Percentiles rank a stretch among this genome's conserved stretches.
These are phyloP conservation scores for Chiua virens DNA, from an alignment of 768 basidiomycete species.

Conservation along the genomic window DNA sequence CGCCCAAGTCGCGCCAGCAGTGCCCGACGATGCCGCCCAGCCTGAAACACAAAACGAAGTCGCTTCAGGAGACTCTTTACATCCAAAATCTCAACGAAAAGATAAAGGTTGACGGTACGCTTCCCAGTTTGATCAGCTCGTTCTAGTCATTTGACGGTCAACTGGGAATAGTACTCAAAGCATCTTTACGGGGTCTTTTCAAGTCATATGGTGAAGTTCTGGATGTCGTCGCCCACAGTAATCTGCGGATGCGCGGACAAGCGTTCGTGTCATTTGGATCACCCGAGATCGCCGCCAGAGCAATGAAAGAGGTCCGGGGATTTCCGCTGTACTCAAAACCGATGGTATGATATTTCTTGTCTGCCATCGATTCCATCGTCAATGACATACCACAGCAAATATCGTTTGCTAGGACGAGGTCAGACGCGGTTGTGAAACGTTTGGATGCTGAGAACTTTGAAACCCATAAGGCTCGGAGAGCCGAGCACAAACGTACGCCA, in stretches of 20 bases:
- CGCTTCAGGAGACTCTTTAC: constrained; percentile 84
- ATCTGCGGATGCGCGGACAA: constrained; percentile 97
- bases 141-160: constrained; percentile 7
- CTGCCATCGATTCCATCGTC: neutral
- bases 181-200: constrained; percentile 85
- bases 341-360: constrained; percentile 61
- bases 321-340: constrained; percentile 97
- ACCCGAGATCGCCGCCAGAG: constrained; percentile 80
- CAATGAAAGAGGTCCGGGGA: constrained; percentile 88
- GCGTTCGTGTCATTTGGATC: constrained; percentile 93
- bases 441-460: constrained; percentile 68
- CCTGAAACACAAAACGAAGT: constrained; percentile 40
- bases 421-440: constrained; percentile 86
- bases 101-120: constrained; percentile 73
- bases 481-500: constrained; percentile 81
- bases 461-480: constrained; percentile 68
- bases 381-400: constrained; percentile 69
- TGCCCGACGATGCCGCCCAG: constrained; percentile 13
- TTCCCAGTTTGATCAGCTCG: constrained; percentile 2
- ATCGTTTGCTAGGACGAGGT: constrained; percentile 84
- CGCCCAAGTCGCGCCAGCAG: constrained; percentile 23
- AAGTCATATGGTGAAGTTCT: constrained; percentile 91
- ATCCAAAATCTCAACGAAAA: constrained; percentile 97
- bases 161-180: constrained; percentile 70
- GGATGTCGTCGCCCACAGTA: constrained; percentile 93